Evolutionary conservation across 148 eudicot species (phyloP).

Genomic region (Rhododendron vialii): DNA sequence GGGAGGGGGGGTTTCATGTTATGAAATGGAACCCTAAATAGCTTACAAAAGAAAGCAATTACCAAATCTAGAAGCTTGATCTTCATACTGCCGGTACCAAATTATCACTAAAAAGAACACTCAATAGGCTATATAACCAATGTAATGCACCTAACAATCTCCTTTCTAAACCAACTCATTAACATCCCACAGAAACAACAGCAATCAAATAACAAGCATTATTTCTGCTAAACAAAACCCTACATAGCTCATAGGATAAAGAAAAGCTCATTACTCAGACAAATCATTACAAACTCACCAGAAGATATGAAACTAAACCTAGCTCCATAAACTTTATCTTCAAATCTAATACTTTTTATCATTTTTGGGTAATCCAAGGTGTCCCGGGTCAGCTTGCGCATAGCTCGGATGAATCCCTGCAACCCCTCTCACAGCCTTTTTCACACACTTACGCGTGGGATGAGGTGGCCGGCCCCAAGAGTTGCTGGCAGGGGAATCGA

Average conservation of each 20-base stretch:
- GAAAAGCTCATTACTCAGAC: background rate
- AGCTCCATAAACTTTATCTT: background rate
- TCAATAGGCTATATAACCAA: background rate
- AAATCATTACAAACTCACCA: background rate
- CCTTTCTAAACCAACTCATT: background rate
- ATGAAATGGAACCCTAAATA: slow-evolving; percentile 6
- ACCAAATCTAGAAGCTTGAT: background rate
- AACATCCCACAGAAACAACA: background rate
- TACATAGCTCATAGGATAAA: background rate
- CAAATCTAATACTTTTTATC: background rate
- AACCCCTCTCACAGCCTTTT: background rate
- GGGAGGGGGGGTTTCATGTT: background rate
- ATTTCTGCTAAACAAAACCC: background rate
- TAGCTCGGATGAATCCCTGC: background rate
- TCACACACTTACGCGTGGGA: background rate
- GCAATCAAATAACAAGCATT: background rate
- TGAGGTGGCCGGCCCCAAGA: background rate
- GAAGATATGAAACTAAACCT: background rate
- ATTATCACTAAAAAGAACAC: background rate
- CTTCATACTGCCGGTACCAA: background rate
- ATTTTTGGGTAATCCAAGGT: background rate
- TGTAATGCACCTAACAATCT: background rate
- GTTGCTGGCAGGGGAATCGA: background rate
- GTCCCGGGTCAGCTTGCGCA: background rate
- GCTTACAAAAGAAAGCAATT: background rate